Conservation (phyloP, 495 filamentous ascomycete genomes). For the Wilcoxina mikolae region DNA sequence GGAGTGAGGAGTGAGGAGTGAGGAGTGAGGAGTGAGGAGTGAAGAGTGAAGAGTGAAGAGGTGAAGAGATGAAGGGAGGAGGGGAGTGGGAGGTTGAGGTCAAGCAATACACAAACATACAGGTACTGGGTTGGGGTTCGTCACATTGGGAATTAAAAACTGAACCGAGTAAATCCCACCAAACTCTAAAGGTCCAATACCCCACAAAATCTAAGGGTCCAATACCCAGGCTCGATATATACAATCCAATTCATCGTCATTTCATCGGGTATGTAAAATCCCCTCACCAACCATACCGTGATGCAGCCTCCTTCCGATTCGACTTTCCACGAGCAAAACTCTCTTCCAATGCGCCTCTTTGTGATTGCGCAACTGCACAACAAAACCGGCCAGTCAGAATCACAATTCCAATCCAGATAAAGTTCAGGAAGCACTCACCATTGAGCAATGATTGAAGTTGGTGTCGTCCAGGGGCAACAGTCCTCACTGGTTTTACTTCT, state of each 20-base stretch:
- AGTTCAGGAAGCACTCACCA: conserved; percentile 9
- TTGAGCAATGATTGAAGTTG: conserved; percentile 26
- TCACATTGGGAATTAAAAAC: too few species aligned
- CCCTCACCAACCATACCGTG: conserved; percentile 26
- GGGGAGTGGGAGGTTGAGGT: neutral
- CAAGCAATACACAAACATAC: too few species aligned
- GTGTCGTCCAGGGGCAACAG: conserved; percentile 26
- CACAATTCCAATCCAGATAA: neutral
- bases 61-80: neutral
- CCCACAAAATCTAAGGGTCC: too few species aligned
- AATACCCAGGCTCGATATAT: too few species aligned
- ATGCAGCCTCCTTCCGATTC: conserved; percentile 27
- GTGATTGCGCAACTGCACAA: conserved; percentile 22
- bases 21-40: too few species aligned
- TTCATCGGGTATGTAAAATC: neutral
- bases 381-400: neutral
- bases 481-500: conserved; percentile 27
- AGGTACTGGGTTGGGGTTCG: too few species aligned
- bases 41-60: conserved; percentile 3
- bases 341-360: conserved; percentile 28
- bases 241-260: too few species aligned
- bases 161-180: too few species aligned
- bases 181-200: too few species aligned
- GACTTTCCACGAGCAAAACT: conserved; percentile 26
- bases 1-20: too few species aligned